Base-by-base conservation (phyloP, 1,139 yeast species). In the Wickerhamiella infanticola region DNA sequence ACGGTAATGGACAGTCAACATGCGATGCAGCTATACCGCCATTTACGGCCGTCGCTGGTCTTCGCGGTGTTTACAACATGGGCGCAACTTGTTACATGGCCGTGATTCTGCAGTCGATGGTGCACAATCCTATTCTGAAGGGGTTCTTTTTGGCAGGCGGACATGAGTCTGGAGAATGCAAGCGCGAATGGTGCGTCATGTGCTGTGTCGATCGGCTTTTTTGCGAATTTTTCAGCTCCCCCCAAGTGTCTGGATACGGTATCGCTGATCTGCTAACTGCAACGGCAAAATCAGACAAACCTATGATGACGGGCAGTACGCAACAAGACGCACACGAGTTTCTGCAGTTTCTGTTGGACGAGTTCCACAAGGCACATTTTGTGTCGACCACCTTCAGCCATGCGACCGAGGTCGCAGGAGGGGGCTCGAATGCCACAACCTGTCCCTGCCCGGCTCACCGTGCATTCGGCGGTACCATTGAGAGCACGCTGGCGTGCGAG, bases 321-420 rank as follows among this genome's bases (percentile, higher is more conserved):
- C 96, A 90, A 63, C 98, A 90, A 63, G 98, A 90, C 62, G 97
- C 98, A 0, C 98, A 90, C 63, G 98, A 90, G 62, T 90, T 88
- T 62, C 79, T 94, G 80, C 96, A 90, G 60, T 86, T 88, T 60
- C 59, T 88, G 31, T 68, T 88, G 41, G 83, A 88, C 60, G 94
- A 85, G 62, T 65, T 90, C 47, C 98, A 90, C 63, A 54, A 61
- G 65, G 46, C 57, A 11, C 59, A 57, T 44, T 42, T 49, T 31
- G 48, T 48, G 33, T 49, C 51, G 43, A 49, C 5, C 38, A 45
- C 27, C 48, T 47, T 11, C 48, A 50, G 33, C 23, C 6, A 26
- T 9, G 31, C 40, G 33, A n/a, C 40, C 4, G 35, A 27, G 6
- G 5, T 29, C 1, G 33, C 33, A 7, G 33, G 33, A 7, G 33